Conservation (phyloP, 1,139 yeast genomes). For the Suhomyces chickasaworum region DNA sequence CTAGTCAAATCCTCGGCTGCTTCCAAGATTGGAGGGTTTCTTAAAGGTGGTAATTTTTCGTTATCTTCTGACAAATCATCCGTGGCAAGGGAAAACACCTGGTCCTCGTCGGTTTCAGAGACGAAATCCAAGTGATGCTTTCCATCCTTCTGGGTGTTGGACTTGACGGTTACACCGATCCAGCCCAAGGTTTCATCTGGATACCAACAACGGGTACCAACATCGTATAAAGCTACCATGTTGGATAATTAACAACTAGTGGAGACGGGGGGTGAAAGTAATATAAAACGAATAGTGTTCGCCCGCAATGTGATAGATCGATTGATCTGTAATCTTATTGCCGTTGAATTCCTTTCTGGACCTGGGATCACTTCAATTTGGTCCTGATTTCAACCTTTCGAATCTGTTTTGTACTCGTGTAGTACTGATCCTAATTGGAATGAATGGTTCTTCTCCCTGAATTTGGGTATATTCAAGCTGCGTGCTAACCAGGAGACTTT, state of each 20-base stretch:
- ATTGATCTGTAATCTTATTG: not conserved
- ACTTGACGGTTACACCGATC: conserved; percentile 81
- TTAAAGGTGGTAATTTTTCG: conserved; percentile 69
- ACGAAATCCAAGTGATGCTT: conserved; percentile 61
- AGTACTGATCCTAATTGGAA: conserved; percentile 2
- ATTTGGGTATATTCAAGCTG: not conserved
- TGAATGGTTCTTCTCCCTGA: not conserved
- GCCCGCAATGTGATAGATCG: not conserved
- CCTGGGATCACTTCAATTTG: conserved; percentile 3
- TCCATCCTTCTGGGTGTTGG: conserved; percentile 51
- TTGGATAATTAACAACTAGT: not conserved
- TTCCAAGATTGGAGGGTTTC: conserved; percentile 93
- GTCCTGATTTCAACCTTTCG: conserved; percentile 2
- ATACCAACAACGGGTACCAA: conserved; percentile 86
- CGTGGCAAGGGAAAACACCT: conserved; percentile 53
- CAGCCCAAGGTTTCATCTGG: conserved; percentile 89
- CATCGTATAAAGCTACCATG: conserved; percentile 35
- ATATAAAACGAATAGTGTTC: not conserved
- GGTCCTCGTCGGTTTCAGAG: conserved; percentile 60
- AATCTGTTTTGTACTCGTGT: conserved; percentile 3
- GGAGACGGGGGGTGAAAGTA: not conserved
- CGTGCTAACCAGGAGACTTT: conserved; percentile 3
- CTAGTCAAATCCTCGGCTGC: conserved; percentile 94
- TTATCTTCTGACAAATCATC: conserved; percentile 52
- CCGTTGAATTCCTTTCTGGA: not conserved